Conservation (phyloP, 306 rosid species). For the Prunus fruticosa region DNA sequence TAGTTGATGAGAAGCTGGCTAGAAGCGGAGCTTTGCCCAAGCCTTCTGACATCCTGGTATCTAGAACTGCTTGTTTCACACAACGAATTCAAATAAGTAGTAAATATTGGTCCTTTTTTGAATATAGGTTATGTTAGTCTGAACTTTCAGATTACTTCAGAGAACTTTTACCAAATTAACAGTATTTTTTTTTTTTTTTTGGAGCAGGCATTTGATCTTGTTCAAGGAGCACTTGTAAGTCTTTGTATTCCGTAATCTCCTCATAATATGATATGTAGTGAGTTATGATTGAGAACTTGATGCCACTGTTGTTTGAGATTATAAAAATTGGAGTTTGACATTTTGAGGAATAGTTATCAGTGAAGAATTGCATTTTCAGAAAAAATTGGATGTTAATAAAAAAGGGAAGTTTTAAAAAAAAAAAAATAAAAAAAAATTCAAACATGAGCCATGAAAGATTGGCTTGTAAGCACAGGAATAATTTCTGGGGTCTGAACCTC, state of each 20-base stretch:
- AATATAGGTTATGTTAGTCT: neutral
- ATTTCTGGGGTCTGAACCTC: neutral
- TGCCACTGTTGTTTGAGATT: neutral
- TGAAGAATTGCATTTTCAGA: neutral
- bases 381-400: neutral
- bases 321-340: neutral
- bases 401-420: too few relatives aligned
- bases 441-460: neutral
- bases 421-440: too few relatives aligned
- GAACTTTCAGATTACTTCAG: neutral
- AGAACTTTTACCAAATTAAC: conserved; percentile 2
- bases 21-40: conserved; percentile 31
- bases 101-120: neutral
- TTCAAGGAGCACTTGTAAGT: conserved; percentile 95
- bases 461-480: too few relatives aligned
- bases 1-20: conserved; percentile 50
- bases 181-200: conserved; percentile 1
- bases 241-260: conserved; percentile 18
- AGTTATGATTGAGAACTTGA: neutral
- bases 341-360: neutral
- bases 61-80: neutral
- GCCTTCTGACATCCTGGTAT: conserved; percentile 69
- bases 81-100: neutral
- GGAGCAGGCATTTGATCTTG: conserved; percentile 76
- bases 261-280: neutral